A percentile compares a stretch with the other conserved stretches of the same genome.
Evolutionary conservation across 164 flowering plant species (phyloP).

Genomic region (Liriodendron chinense): DNA sequence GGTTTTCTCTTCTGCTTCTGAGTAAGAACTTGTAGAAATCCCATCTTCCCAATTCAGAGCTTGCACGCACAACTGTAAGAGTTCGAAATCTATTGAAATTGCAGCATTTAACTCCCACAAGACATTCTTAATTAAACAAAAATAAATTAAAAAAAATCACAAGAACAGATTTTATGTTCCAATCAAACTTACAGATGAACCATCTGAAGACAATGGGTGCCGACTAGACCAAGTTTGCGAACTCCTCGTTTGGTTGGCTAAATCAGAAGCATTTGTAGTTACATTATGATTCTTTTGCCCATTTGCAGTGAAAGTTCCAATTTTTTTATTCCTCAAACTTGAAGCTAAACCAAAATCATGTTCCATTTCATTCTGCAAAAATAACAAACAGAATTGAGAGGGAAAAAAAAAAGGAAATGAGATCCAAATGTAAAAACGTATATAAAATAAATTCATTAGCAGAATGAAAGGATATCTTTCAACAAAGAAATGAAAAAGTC

Average conservation of each 20-base stretch:
- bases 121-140: neutral
- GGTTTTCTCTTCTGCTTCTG: slow-evolving; percentile 75
- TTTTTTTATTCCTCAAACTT: slow-evolving; percentile 18
- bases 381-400: slow-evolving; percentile 2
- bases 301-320: slow-evolving; percentile 3
- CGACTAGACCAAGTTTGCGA: slow-evolving; percentile 33
- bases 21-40: slow-evolving; percentile 38
- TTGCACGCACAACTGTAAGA: slow-evolving; percentile 27
- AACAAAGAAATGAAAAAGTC: neutral
- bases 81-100: neutral
- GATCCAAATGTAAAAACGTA: neutral
- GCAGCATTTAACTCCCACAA: neutral
- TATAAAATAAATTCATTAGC: too few species aligned
- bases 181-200: slow-evolving; percentile 26
- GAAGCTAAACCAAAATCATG: slow-evolving; percentile 17
- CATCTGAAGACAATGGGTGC: slow-evolving; percentile 28
- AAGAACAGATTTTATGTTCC: neutral
- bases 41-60: slow-evolving; percentile 47
- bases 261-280: slow-evolving; percentile 24
- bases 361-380: slow-evolving; percentile 46
- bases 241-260: slow-evolving; percentile 7
- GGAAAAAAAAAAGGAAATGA: neutral
- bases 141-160: neutral
- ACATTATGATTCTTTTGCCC: slow-evolving; percentile 13
- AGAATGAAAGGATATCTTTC: slow-evolving; percentile 2